These are phyloP conservation scores for Naematelia aurantialba DNA, from an alignment of 768 basidiomycete genomes.

Conservation along the genomic window DNA sequence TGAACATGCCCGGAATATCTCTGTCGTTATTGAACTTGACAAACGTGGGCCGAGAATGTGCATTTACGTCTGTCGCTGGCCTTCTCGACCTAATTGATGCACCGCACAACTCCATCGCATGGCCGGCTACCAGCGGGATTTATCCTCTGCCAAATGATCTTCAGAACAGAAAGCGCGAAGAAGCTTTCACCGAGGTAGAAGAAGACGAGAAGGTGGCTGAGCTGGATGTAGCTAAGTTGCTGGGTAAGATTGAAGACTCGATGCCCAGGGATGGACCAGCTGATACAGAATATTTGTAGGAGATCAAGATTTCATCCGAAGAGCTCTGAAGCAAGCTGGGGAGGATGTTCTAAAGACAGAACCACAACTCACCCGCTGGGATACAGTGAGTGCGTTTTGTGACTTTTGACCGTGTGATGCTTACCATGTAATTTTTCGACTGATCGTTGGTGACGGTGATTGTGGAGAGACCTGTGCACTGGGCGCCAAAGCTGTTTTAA, in stretches of 20 bases:
- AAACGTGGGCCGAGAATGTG: constrained; percentile 39
- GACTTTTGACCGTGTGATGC: not conserved
- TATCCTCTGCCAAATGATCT: constrained; percentile 20
- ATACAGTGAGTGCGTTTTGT: constrained; percentile 21
- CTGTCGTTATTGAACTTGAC: constrained; percentile 63
- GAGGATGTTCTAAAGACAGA: constrained; percentile 21
- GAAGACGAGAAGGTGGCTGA: constrained; percentile 15
- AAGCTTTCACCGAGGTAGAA: constrained; percentile 22
- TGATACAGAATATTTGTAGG: not conserved
- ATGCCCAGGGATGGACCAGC: not conserved
- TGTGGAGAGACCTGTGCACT: constrained; percentile 34
- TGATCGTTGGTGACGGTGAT: constrained; percentile 27
- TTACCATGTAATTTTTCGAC: not conserved
- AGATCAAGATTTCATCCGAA: constrained; percentile 1
- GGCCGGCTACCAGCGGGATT: constrained; percentile 23
- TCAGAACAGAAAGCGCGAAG: constrained; percentile 16
- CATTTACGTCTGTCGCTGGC: constrained; percentile 2
- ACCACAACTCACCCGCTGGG: constrained; percentile 32
- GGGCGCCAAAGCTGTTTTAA: constrained; percentile 34
- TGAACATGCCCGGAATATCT: constrained; percentile 90
- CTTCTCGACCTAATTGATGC: constrained; percentile 26
- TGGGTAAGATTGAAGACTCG: constrained; percentile 13
- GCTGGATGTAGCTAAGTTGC: constrained; percentile 14
- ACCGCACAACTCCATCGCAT: constrained; percentile 27
- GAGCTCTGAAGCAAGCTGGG: constrained; percentile 18